phyloP scores from a whole-genome alignment of 2,329 filamentous ascomycete genomes.

The Fusarium citri region DNA sequence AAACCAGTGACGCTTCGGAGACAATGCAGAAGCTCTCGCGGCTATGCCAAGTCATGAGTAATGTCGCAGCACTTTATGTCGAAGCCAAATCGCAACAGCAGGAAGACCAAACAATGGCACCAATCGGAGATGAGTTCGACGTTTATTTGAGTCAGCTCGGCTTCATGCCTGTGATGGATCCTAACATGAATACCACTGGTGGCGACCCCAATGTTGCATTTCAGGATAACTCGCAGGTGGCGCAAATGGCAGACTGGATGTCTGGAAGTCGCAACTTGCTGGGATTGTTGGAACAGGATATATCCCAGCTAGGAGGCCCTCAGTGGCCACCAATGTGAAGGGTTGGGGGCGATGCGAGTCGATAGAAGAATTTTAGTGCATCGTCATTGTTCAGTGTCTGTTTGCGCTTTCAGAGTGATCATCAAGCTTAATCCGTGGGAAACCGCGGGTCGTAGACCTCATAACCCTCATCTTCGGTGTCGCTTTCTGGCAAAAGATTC shows the following conservation, averaged over 20 bases:
- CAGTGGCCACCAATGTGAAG: constrained; percentile 49
- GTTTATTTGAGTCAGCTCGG: constrained; percentile 73
- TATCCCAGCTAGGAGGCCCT: constrained; percentile 58
- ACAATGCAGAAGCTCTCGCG: constrained; percentile 69
- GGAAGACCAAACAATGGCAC: constrained; percentile 58
- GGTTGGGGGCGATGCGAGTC: constrained; percentile 1
- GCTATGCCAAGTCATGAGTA: constrained; percentile 71
- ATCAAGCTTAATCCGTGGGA: constrained; percentile 67
- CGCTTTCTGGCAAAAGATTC: constrained; percentile 61
- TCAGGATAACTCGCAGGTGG: constrained; percentile 48
- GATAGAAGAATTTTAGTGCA: constrained; percentile 13
- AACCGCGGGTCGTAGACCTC: constrained; percentile 72
- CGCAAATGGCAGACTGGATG: constrained; percentile 73
- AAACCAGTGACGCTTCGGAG: constrained; percentile 64
- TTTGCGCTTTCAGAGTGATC: not conserved
- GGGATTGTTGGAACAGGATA: constrained; percentile 72
- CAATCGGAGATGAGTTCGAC: constrained; percentile 70
- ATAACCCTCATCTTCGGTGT: constrained; percentile 78
- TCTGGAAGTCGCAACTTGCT: constrained; percentile 74
- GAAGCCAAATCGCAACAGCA: constrained; percentile 67
- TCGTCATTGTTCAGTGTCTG: not conserved
- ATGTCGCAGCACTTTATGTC: constrained; percentile 71
- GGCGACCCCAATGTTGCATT: constrained; percentile 36
- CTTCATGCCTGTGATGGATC: constrained; percentile 61
- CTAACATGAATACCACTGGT: constrained; percentile 31